These are phyloP conservation scores for Cochlearia excelsa DNA, from an alignment of 345 rosid genomes.

Conservation along the genomic window DNA sequence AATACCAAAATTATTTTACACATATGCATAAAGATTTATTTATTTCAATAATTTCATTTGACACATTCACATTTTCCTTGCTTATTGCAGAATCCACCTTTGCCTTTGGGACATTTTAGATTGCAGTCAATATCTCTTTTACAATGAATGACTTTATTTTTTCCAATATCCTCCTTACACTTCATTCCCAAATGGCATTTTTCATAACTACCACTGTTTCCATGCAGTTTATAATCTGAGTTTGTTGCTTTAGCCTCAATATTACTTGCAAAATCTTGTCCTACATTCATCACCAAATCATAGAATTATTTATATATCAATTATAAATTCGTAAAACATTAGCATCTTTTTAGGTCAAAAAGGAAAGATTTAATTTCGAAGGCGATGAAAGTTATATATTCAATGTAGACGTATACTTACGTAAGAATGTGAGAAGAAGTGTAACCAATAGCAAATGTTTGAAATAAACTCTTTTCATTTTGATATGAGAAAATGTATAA, in stretches of 20 bases:
- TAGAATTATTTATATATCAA: too few species aligned
- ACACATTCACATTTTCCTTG: conserved; percentile 5
- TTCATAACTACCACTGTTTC: not conserved
- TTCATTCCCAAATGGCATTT: not conserved
- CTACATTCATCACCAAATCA: conserved; percentile 6
- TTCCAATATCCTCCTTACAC: not conserved
- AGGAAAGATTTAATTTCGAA: too few species aligned
- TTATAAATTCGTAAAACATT: too few species aligned
- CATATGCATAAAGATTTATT: not conserved
- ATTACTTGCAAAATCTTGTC: conserved; percentile 2
- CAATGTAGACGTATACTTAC: not conserved
- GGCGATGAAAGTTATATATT: not conserved
- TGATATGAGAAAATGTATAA: not conserved
- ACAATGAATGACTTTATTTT: not conserved
- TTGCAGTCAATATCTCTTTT: conserved; percentile 3
- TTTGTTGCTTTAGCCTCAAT: conserved; percentile 1
- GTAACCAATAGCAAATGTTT: not conserved
- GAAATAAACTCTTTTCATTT: not conserved
- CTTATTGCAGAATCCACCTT: not conserved
- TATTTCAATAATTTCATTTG: not conserved
- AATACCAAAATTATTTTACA: not conserved
- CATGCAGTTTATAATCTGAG: conserved; percentile 5
- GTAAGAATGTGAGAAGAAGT: not conserved
- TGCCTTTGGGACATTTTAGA: not conserved
- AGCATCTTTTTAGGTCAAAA: too few species aligned